A percentile compares a stretch with the other conserved stretches of the same genome.
Evolutionary conservation across 257 asterid species (phyloP).

Genomic region (Leonotis leonurus): DNA sequence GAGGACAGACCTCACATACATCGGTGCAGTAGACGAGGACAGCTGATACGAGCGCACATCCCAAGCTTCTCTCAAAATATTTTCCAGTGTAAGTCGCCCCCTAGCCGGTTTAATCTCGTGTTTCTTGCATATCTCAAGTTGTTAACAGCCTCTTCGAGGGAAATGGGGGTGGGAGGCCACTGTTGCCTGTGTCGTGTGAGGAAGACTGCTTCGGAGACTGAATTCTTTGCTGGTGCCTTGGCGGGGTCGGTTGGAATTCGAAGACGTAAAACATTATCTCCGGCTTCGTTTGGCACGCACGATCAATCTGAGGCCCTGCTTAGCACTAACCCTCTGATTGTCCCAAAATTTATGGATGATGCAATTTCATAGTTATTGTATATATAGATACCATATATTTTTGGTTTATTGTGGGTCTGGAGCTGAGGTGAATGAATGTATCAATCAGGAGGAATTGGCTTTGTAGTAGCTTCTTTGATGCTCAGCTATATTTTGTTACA

Average conservation of each 20-base stretch:
- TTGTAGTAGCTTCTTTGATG: conserved; percentile 39
- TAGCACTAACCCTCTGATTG: conserved; percentile 48
- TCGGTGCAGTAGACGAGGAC: conserved; percentile 85
- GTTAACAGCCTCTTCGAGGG: conserved; percentile 5
- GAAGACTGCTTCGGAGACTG: conserved; percentile 34
- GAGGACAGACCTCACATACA: conserved; percentile 75
- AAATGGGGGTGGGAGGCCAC: conserved; percentile 4
- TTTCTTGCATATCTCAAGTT: conserved; percentile 5
- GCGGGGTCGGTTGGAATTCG: conserved; percentile 9
- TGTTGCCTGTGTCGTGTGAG: conserved; percentile 24
- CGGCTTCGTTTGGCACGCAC: conserved; percentile 16
- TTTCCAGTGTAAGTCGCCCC: conserved; percentile 15
- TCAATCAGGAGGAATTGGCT: conserved; percentile 39
- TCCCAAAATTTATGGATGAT: conserved; percentile 25
- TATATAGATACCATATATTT: conserved; percentile 36
- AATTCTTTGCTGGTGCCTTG: conserved; percentile 36
- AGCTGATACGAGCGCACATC: conserved; percentile 41
- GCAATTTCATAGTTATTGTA: conserved; percentile 32
- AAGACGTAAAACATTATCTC: conserved; percentile 13
- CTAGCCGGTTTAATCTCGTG: conserved; percentile 9
- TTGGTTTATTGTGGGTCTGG: conserved; percentile 12
- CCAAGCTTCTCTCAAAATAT: conserved; percentile 12
- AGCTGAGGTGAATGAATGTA: conserved; percentile 38
- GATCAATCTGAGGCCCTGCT: conserved; percentile 30
- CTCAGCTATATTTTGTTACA: conserved; percentile 37